Evolutionary conservation across 257 asterid genomes (phyloP).

Genomic region (Nicotiana obtusifolia): DNA sequence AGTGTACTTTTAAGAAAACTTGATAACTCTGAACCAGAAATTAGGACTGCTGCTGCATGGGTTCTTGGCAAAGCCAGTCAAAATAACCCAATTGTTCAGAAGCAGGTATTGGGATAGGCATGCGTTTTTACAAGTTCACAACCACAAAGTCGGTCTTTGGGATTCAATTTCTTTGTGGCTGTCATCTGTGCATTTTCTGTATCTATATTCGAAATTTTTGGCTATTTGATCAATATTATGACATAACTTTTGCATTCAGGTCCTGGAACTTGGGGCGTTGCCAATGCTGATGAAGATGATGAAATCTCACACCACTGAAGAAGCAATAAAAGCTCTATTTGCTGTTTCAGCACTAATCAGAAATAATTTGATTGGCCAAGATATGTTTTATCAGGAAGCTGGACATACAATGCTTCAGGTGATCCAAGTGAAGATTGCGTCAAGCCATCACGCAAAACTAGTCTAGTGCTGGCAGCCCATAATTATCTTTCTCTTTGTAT

Average conservation of each 20-base stretch:
- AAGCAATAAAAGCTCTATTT: constrained; percentile 70
- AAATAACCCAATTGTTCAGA: constrained; percentile 70
- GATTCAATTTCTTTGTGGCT: neutral
- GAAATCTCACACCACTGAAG: constrained; percentile 47
- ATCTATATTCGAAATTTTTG: neutral
- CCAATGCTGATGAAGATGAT: constrained; percentile 57
- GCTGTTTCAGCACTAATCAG: constrained; percentile 81
- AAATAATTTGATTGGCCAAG: constrained; percentile 55
- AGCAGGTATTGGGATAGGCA: constrained; percentile 44
- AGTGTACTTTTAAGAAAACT: constrained; percentile 46
- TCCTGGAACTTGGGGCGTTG: constrained; percentile 64
- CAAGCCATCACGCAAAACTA: constrained; percentile 6
- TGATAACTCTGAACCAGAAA: constrained; percentile 38
- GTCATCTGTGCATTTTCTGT: neutral
- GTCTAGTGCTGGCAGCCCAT: constrained; percentile 11
- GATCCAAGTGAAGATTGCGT: constrained; percentile 17
- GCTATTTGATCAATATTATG: neutral
- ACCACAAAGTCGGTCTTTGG: neutral
- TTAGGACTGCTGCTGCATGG: constrained; percentile 72
- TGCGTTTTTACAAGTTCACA: constrained; percentile 1
- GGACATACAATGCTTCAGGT: constrained; percentile 86
- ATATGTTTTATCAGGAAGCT: constrained; percentile 51
- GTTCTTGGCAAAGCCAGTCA: constrained; percentile 87
- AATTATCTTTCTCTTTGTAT: neutral
- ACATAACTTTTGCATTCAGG: constrained; percentile 35